Percentiles rank a stretch among this genome's conserved stretches.
Conservation (phyloP, 2,329 filamentous ascomycete genomes). For the Immersiporthe knoxdaviesiana region DNA sequence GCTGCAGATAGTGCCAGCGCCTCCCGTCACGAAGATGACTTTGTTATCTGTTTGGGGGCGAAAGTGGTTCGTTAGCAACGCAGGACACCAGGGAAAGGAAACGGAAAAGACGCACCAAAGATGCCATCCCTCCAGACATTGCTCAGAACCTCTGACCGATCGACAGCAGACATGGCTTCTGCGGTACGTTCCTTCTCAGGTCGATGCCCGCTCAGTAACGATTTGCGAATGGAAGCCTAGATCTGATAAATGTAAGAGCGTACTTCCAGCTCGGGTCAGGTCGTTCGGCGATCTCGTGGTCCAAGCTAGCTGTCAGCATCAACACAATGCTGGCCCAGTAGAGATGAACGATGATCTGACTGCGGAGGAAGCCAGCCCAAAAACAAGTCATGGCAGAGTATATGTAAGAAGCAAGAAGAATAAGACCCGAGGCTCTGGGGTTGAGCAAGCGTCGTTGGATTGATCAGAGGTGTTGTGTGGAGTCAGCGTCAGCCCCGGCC, state of each 20-base stretch:
- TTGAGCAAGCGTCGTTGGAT: neutral
- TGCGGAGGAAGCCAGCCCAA: conserved; percentile 12
- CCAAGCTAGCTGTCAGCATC: conserved; percentile 19
- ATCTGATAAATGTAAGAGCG: neutral
- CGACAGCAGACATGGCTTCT: conserved; percentile 28
- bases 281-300: conserved; percentile 17
- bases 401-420: neutral
- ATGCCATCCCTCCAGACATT: conserved; percentile 85
- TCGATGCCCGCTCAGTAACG: neutral
- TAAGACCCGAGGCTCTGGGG: conserved; percentile 2
- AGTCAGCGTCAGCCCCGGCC: neutral
- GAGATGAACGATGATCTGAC: conserved; percentile 20
- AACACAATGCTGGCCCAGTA: conserved; percentile 25
- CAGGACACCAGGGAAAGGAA: neutral
- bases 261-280: neutral
- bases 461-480: conserved; percentile 1
- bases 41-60: conserved; percentile 66
- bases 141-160: conserved; percentile 71
- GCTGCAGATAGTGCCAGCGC: conserved; percentile 90
- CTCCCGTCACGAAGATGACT: conserved; percentile 93
- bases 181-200: neutral
- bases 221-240: neutral
- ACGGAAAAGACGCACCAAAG: conserved; percentile 63
- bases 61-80: neutral
- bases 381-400: conserved; percentile 14